These are phyloP conservation scores for Vitis vinifera DNA, from an alignment of 164 flowering plant species.

Conservation along the genomic window ASM3070453v1 NC_081808.1:19200501-19201000, in stretches of 20 bases:
- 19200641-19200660: neutral
- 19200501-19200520: too few relatives aligned
- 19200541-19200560: too few relatives aligned
- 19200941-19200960: slow-evolving; percentile 75
- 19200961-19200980: slow-evolving; percentile 63
- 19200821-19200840: neutral
- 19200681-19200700: slow-evolving; percentile 66
- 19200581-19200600: neutral
- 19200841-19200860: slow-evolving; percentile 2
- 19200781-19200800: slow-evolving; percentile 90
- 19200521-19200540: too few relatives aligned
- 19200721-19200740: slow-evolving; percentile 66
- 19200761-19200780: slow-evolving; percentile 86
- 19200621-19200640: too few relatives aligned
- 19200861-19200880: neutral
- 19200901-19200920: neutral
- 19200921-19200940: neutral
- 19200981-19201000: slow-evolving; percentile 61
- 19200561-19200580: neutral
- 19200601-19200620: neutral
- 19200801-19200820: slow-evolving; percentile 96
- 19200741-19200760: slow-evolving; percentile 94
- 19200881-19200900: neutral
- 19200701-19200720: slow-evolving; percentile 77
- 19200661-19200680: neutral